Evolutionary conservation across 169 alveolate genomes (phyloP), one percentile per base, ranked within the genome.

Genomic region (Eimeria sp.): DNA sequence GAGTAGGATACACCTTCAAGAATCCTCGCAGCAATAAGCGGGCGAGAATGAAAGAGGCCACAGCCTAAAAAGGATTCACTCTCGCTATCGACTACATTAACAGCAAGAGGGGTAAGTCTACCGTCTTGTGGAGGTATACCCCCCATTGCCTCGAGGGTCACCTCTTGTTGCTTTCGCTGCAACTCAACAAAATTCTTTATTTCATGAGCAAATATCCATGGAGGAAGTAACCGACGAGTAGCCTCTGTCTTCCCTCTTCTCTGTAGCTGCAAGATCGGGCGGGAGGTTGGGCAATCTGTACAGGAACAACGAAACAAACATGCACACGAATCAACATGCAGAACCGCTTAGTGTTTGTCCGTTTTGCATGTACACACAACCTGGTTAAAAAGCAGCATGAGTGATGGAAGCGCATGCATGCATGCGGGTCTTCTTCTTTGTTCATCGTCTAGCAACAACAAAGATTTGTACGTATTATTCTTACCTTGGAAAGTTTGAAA

Each of bases 121-220:
- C 92, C 92, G 22, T 14, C 47, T 47, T 40, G 49, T 76, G 87
- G 22, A 43, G 49, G 14, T 25, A 45, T 40, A 47, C 54, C 16
- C 40, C 63, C 54, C 16, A 43, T 20, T 63, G 73, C 73, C 4
- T 67, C 78, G 27, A 30, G 78, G 25, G 78, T 30, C 49, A 22
- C 78, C 61, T 75, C 63, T 63, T 75, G 86, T 63, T 75, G 86
- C 49, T 58, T 57, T 0, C 63, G 25, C 92, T 84, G 92, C 92
- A 84, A 47, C 78, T 57, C 92, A 9, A 30, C 57, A 78, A 84
- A 84, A 58, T 84, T 84, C 76, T 57, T 22, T 5, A 84, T 84
- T 40, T 84, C 78, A 58, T 84, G 92, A 4, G 92, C 92, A 45
- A 84, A 84, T 13, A 84, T 30, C 78, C 75, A 84, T 22, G 92